Base-by-base conservation (phyloP, 352 stramenopile genomes). In the Globisporangium ultimum region DNA sequence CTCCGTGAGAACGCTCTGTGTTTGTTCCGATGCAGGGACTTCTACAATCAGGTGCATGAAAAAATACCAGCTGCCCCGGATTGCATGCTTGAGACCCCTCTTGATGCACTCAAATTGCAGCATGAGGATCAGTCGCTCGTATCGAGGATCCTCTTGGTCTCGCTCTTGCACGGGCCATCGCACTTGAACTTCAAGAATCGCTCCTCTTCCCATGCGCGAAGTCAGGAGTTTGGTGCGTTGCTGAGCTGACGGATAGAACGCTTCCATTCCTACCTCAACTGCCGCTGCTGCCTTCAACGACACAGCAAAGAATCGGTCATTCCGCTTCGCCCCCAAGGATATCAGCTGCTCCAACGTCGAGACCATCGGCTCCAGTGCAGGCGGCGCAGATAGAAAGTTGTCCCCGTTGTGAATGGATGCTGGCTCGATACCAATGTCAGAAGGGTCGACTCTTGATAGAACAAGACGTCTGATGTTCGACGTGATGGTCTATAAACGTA, bases 31-130 rank as follows among this genome's bases (percentile, higher is more conserved):
- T 13, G 58, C 21, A 34, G 84, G 85, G 8, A 95, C 71, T 63
- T 91, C 67, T 15, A 95, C 72, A 20, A 95, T 56, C 43, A 95
- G 65, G 55, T 95, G 87, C 74, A 95, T 85, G 67, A 91, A 95
- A 34, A 93, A 91, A 53, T 77, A 72, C 87, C 87, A 95, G 24
- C 68, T 84, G 10, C 87, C 87, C 45, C 87, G 80, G 54, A 94
- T 81, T 15, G 81, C 70, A 48, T 94, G 79, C 48, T 64, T 75
- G 59, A 91, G 73, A 7, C 80, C 79, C 48, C 80, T 69, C 41
- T 80, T 79, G 55, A 93, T 91, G 54, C 87, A 95, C 60, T 91
- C 81, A 21, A 94, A 80, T 60, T 94, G 87, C 17, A 95, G 71
- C 74, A 94, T 88, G n/a, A 95, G 64, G 34, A 95, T 80, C 9